Conservation (phyloP, 2,329 filamentous ascomycete genomes). For the Fusarium zealandicum region DNA sequence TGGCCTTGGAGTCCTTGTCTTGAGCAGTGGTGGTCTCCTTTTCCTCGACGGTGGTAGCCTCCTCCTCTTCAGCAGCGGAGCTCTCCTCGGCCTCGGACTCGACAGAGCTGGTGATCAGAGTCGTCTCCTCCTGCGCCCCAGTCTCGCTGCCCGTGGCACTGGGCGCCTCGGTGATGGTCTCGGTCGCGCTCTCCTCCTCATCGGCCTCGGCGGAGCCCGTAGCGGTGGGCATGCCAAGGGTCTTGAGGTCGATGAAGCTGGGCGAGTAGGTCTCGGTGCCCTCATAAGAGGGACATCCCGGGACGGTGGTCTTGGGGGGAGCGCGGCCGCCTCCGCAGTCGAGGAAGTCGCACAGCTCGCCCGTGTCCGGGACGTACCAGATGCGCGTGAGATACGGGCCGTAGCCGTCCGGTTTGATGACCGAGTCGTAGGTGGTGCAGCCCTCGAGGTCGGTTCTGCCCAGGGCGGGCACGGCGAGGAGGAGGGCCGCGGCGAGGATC, state of each 20-base stretch:
- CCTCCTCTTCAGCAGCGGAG: not conserved
- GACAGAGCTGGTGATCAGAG: constrained; percentile 13
- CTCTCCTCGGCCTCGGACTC: constrained; percentile 8
- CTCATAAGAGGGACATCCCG: constrained; percentile 64
- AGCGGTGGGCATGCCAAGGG: constrained; percentile 25
- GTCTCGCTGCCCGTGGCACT: constrained; percentile 18
- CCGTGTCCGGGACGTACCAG: constrained; percentile 68
- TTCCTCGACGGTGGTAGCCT: not conserved
- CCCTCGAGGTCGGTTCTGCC: constrained; percentile 56
- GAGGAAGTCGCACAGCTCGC: constrained; percentile 68
- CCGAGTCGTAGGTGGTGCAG: constrained; percentile 52
- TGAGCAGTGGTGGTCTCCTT: constrained; percentile 3
- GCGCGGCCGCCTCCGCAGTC: constrained; percentile 74
- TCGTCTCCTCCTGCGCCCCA: constrained; percentile 6
- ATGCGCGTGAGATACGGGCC: constrained; percentile 55
- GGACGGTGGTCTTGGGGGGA: constrained; percentile 68
- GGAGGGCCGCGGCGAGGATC: constrained; percentile 36
- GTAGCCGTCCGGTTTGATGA: constrained; percentile 41
- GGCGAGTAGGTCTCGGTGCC: constrained; percentile 64
- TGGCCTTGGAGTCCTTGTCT: constrained; percentile 16
- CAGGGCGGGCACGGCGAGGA: constrained; percentile 45
- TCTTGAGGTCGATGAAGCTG: constrained; percentile 52
- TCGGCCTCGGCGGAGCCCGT: constrained; percentile 4
- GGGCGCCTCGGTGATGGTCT: constrained; percentile 32
- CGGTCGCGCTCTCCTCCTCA: constrained; percentile 14